phyloP scores from a whole-genome alignment of 1,284 basidiomycete species.

The Ustilago bromivora region DNA sequence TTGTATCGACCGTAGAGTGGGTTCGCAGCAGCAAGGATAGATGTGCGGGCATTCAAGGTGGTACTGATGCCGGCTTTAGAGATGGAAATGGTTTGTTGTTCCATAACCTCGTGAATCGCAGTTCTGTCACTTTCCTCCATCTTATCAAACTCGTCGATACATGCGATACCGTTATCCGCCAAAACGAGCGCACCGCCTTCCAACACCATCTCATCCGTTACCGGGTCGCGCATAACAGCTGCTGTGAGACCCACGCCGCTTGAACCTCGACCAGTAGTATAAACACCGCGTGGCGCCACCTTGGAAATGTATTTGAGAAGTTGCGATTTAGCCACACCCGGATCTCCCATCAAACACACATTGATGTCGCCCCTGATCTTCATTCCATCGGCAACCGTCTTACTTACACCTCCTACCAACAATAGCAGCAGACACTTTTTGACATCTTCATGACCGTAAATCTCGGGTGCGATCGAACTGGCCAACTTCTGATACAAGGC shows the following conservation, averaged over 20 bases:
- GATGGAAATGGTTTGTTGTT: slow-evolving; percentile 99
- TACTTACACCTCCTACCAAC: slow-evolving; percentile 94
- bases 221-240: slow-evolving; percentile 98
- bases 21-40: slow-evolving; percentile 97
- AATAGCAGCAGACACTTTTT: slow-evolving; percentile 96
- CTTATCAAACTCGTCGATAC: slow-evolving; percentile 99
- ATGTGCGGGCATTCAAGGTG: slow-evolving; percentile 97
- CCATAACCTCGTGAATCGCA: slow-evolving; percentile 99
- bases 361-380: slow-evolving; percentile 99
- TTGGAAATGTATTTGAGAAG: slow-evolving; percentile 98
- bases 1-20: slow-evolving; percentile 98
- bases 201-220: slow-evolving; percentile 99
- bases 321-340: slow-evolving; percentile 99
- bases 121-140: slow-evolving; percentile 99
- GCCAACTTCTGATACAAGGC: slow-evolving; percentile 83
- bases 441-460: slow-evolving; percentile 97
- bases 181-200: slow-evolving; percentile 98
- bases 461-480: slow-evolving; percentile 91
- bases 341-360: slow-evolving; percentile 98
- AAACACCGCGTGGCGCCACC: slow-evolving; percentile 95
- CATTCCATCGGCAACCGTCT: slow-evolving; percentile 95
- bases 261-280: slow-evolving; percentile 97
- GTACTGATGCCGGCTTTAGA: slow-evolving; percentile 99
- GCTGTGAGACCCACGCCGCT: slow-evolving; percentile 98
- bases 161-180: slow-evolving; percentile 99